Evolutionary conservation across 352 stramenopile genomes (phyloP).

Genomic region (Globisporangium spinosum): DNA sequence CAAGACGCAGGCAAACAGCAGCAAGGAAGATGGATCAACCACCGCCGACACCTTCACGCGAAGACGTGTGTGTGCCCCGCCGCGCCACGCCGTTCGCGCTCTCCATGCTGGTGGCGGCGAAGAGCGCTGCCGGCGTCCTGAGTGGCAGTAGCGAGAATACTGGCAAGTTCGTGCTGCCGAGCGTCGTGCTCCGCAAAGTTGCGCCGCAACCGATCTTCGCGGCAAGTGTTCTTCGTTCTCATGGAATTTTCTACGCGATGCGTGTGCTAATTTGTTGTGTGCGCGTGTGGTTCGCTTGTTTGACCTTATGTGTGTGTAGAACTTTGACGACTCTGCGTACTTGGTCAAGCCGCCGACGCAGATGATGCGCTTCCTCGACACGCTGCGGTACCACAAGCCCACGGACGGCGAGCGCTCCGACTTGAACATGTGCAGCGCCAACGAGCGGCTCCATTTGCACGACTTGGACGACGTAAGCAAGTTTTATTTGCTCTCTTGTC

Average conservation of each 20-base stretch:
- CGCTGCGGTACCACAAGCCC: constrained; percentile 81
- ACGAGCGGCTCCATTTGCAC: constrained; percentile 72
- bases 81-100: constrained; percentile 42
- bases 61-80: constrained; percentile 2
- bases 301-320: constrained; percentile 27
- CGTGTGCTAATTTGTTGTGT: background rate
- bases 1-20: background rate
- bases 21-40: constrained; percentile 6
- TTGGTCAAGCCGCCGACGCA: constrained; percentile 68
- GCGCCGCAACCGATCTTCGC: constrained; percentile 71
- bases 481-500: background rate
- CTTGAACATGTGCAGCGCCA: constrained; percentile 71
- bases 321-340: constrained; percentile 69
- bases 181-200: constrained; percentile 64
- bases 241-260: background rate
- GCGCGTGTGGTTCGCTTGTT: background rate
- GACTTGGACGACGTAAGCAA: constrained; percentile 63
- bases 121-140: constrained; percentile 3
- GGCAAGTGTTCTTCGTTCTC: constrained; percentile 23
- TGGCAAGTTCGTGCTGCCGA: constrained; percentile 40
- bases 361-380: constrained; percentile 81
- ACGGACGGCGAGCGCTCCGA: constrained; percentile 61
- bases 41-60: constrained; percentile 5
- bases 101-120: constrained; percentile 22
- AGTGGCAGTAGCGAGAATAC: background rate